phyloP scores from a whole-genome alignment of 306 rosid genomes.

The Vachellia pachyceras region DNA sequence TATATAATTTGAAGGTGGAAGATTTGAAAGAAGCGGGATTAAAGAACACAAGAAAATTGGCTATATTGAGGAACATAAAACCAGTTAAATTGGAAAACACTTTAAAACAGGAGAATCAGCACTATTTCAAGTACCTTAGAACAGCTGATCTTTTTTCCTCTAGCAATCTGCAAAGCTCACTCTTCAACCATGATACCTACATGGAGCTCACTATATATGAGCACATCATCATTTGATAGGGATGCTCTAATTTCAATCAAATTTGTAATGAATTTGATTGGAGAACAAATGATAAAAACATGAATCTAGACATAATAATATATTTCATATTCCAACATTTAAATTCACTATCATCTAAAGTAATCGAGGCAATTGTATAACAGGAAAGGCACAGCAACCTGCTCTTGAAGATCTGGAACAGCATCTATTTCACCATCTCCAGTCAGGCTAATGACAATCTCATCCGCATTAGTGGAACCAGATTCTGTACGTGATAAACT shows the following conservation, averaged over 20 bases:
- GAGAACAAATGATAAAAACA: not conserved
- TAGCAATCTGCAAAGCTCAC: slow-evolving; percentile 81
- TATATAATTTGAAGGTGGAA: not conserved
- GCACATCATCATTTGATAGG: slow-evolving; percentile 30
- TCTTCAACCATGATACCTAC: slow-evolving; percentile 94
- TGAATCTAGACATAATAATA: not conserved
- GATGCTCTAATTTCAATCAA: slow-evolving; percentile 1
- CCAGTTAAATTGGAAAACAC: not conserved
- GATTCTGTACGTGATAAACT: slow-evolving; percentile 76
- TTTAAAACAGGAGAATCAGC: not conserved
- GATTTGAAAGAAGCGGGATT: not conserved
- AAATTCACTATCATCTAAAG: slow-evolving; percentile 28
- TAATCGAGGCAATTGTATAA: slow-evolving; percentile 2
- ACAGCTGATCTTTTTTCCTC: slow-evolving; percentile 92
- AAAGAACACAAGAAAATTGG: not conserved
- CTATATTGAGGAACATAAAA: not conserved
- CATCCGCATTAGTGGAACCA: slow-evolving; percentile 89
- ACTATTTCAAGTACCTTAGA: slow-evolving; percentile 64
- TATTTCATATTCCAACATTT: slow-evolving; percentile 6
- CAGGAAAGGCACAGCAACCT: slow-evolving; percentile 55
- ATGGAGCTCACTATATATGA: slow-evolving; percentile 39
- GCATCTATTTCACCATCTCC: slow-evolving; percentile 85
- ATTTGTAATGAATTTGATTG: not conserved
- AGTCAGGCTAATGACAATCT: slow-evolving; percentile 71
- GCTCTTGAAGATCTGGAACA: slow-evolving; percentile 87